Conservation (phyloP, 192 early-diverging fungal genomes). For the Coemansia sp. region DNA sequence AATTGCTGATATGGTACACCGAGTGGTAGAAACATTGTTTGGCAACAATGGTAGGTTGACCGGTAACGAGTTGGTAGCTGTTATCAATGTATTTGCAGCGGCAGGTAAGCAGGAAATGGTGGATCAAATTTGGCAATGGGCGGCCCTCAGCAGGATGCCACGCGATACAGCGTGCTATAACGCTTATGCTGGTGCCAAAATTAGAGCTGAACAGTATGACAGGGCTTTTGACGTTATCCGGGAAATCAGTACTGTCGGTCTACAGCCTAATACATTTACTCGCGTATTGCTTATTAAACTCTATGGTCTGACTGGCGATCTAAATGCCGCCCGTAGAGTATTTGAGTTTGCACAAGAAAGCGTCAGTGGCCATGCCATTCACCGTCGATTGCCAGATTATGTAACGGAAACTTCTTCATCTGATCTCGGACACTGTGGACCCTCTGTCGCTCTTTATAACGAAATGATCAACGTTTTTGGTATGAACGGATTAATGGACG, state of each 20-base stretch:
- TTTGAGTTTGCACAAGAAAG: constrained; percentile 8
- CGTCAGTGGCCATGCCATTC: neutral
- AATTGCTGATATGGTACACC: neutral
- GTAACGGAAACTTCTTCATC: neutral
- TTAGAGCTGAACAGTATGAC: constrained; percentile 8
- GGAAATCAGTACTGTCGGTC: constrained; percentile 19
- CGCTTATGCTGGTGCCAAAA: constrained; percentile 23
- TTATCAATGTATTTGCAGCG: constrained; percentile 20
- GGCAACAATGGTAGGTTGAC: neutral
- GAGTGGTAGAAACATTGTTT: neutral
- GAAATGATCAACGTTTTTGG: constrained; percentile 47
- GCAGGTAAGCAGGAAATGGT: constrained; percentile 9
- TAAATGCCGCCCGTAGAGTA: constrained; percentile 19
- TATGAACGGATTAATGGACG: constrained; percentile 44
- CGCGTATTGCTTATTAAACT: constrained; percentile 16
- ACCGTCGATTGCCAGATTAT: neutral
- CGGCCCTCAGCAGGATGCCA: constrained; percentile 24
- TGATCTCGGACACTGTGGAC: constrained; percentile 7
- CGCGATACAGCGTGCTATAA: constrained; percentile 35
- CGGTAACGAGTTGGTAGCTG: neutral
- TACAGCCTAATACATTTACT: constrained; percentile 28
- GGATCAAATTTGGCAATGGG: constrained; percentile 38
- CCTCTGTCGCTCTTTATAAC: constrained; percentile 14
- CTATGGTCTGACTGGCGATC: constrained; percentile 33
- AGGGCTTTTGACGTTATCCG: constrained; percentile 21